Evolutionary conservation across 495 filamentous ascomycete species (phyloP), one percentile per base, ranked within the genome.

Genomic region (Usnea hakonensis): DNA sequence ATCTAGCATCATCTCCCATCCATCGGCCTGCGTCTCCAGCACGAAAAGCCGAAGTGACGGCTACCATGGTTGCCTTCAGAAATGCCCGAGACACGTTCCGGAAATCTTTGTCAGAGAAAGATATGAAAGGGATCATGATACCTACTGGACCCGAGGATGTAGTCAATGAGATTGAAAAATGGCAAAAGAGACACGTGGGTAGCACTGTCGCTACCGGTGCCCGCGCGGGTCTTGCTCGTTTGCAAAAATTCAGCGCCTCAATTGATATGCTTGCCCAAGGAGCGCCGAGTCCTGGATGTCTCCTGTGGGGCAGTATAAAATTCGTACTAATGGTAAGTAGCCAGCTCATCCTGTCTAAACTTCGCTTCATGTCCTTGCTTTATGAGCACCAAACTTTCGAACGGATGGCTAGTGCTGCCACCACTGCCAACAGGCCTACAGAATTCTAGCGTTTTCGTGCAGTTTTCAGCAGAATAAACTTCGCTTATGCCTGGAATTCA

Each of bases 261-360:
- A 44, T 55, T 30, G 26, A 55, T 56, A 40, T 46, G 60, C 53
- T 36, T 40, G 32, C 37, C n/a, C 50, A 62, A 38, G 60, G 60
- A 30, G 44, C 7, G 17, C 60, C 52, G 16, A 56, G 50, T n/a
- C 50, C 36, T 16, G 37, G 52, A 56, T 56, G 37, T 44, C 36
- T 33, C 5, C 16, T 33, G 19, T 62, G 37, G 13, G 52, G 52
- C 11, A 43, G 35, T 28, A 36, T 56, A 14, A 23, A 56, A 17
- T 40, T 32, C 33, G 23, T 60, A 19, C 37, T 40, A 2, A 43
- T 33, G 23, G 44, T 40, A 53, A 26, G 44, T 26, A 17, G 4
- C 37, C 19, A 28, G 33, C 26, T 36, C 16, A 32, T 60, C 6
- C n/a, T 26, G 9, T 56, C 13, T 38, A 21, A 3, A 10, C 54